Percentiles rank a stretch among this genome's conserved stretches.
Evolutionary conservation across 441 rosid species (phyloP).

Genomic region (Syzygium syzygioides): DNA sequence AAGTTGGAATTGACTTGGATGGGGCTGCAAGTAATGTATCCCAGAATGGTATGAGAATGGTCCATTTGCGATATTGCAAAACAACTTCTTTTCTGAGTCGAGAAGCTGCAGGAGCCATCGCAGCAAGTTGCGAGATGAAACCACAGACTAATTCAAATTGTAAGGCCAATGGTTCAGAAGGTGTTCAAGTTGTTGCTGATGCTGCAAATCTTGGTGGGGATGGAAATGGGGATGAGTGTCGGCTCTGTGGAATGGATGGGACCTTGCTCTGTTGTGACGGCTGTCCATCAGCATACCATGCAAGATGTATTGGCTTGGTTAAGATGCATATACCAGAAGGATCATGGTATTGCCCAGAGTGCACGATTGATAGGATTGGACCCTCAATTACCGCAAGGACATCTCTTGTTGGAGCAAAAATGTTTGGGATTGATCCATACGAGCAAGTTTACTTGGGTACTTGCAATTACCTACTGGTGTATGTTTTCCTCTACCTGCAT

Average conservation of each 20-base stretch:
- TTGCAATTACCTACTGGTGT: slow-evolving; percentile 90
- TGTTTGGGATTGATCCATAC: slow-evolving; percentile 72
- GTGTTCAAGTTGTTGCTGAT: slow-evolving; percentile 29
- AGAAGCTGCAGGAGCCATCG: slow-evolving; percentile 39
- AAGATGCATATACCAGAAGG: slow-evolving; percentile 89
- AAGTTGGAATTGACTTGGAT: slow-evolving; percentile 83
- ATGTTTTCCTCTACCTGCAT: slow-evolving; percentile 39
- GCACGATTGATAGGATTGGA: slow-evolving; percentile 58
- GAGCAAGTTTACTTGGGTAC: slow-evolving; percentile 87
- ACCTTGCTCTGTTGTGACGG: slow-evolving; percentile 92
- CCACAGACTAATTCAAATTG: slow-evolving; percentile 16
- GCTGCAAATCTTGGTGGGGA: slow-evolving; percentile 45
- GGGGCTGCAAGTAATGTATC: slow-evolving; percentile 25
- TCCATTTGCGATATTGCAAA: slow-evolving; percentile 72
- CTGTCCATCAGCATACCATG: slow-evolving; percentile 93
- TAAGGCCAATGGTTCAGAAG: slow-evolving; percentile 29
- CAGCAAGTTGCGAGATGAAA: slow-evolving; percentile 35
- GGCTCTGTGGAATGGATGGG: slow-evolving; percentile 97
- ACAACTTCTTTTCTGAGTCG: slow-evolving; percentile 67
- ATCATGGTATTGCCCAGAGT: slow-evolving; percentile 93
- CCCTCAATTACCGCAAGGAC: slow-evolving; percentile 49
- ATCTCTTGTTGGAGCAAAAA: slow-evolving; percentile 72
- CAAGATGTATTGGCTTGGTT: slow-evolving; percentile 84
- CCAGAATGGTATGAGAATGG: slow-evolving; percentile 67
- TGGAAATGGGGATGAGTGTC: slow-evolving; percentile 87